Evolutionary conservation across 345 rosid genomes (phyloP), one percentile per base, ranked within the genome.

Genomic region (Ricinus communis): DNA sequence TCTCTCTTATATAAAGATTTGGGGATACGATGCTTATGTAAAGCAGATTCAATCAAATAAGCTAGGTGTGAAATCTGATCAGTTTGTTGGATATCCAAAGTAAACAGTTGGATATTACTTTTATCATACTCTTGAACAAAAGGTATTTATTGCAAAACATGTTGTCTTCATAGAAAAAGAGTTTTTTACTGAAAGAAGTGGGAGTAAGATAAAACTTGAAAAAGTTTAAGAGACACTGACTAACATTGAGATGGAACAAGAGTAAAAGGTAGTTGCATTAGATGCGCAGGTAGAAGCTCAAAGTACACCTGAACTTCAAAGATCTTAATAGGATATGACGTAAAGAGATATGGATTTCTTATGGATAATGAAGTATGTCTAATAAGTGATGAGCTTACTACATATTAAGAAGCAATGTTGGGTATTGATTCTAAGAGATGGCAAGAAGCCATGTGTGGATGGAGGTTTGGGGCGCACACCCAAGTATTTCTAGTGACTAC

Each of bases 271-370:
- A 28, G 22, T 30, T 27, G 43, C 19, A 41, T n/a, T n/a, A n/a
- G 31, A 22, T 46, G 31, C 14, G 47, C 14, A 61, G 68, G 19
- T 46, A 19, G n/a, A 46, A 63, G 31, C 50, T 43, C 3, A 3
- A 5, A 12, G 15, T 5, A 9, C 50, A 46, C 50, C 11, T 10
- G 5, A 9, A 0, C 50, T 46, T 46, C 14, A 4, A 5, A 46
- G 16, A 9, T 46, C 72, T n/a, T 45, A 21, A 40, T 43, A 74
- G 72, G 61, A 49, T 33, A 36, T 31, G 53, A 3, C 54, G 27
- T 57, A 51, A 24, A 60, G 69, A 68, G 74, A 45, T 58, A 58
- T 55, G 49, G 46, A 51, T 67, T 67, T 40, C 59, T 67, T 36
- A 33, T 74, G 16, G 46, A 24, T 3, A 27, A 19, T 1, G 1